phyloP scores from a whole-genome alignment of 345 rosid genomes.

The Trapa incisa region DNA sequence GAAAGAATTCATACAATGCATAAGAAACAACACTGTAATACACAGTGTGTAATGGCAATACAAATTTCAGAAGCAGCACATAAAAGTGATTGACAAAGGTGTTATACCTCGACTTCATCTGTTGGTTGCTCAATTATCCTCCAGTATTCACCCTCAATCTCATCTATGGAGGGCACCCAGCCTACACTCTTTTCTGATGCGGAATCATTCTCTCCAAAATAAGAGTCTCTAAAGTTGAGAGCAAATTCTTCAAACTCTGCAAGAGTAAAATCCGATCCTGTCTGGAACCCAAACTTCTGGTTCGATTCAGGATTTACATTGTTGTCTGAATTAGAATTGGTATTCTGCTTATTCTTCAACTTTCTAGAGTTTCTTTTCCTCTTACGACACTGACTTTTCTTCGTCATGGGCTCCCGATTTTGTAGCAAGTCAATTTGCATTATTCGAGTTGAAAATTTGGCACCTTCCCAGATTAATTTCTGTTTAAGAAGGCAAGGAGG shows the following conservation, averaged over 20 bases:
- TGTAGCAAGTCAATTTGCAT: conserved; percentile 86
- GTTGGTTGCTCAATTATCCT: conserved; percentile 84
- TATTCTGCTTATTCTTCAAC: conserved; percentile 37
- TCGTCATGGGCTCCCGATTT: conserved; percentile 80
- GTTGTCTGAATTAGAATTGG: conserved; percentile 39
- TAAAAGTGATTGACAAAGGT: background rate
- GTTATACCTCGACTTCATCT: conserved; percentile 82
- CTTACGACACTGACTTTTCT: conserved; percentile 48
- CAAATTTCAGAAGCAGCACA: conserved; percentile 3
- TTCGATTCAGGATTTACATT: conserved; percentile 40
- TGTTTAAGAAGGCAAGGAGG: conserved; percentile 78
- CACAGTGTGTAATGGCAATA: conserved; percentile 1
- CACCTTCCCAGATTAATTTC: conserved; percentile 51
- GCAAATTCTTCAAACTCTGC: conserved; percentile 68
- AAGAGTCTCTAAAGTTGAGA: conserved; percentile 45
- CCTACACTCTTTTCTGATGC: conserved; percentile 23
- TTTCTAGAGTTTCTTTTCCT: conserved; percentile 53
- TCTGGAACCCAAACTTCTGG: conserved; percentile 78
- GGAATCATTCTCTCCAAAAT: conserved; percentile 40
- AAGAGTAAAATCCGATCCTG: conserved; percentile 77
- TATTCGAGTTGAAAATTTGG: conserved; percentile 78
- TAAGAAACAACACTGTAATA: background rate
- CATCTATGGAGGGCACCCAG: conserved; percentile 56
- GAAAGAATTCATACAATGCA: background rate
- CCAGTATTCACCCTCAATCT: conserved; percentile 97